Evolutionary conservation across 768 basidiomycete genomes (phyloP).

Genomic region (Glaciozyma antarctica): DNA sequence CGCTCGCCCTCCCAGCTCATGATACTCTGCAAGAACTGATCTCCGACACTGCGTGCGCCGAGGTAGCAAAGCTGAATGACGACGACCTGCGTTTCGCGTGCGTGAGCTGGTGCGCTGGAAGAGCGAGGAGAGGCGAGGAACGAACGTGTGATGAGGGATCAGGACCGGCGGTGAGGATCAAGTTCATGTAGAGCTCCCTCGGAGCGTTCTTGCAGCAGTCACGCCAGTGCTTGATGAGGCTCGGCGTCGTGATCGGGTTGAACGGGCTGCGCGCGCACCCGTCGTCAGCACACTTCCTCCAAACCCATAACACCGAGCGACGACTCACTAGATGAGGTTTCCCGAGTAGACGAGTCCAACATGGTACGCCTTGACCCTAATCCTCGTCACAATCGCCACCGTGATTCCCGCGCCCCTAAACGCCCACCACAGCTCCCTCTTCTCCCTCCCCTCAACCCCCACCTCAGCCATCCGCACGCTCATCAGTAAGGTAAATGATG

Average conservation of each 20-base stretch:
- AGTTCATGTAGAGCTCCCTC: slow-evolving; percentile 77
- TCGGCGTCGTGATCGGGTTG: slow-evolving; percentile 73
- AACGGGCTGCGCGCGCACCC: slow-evolving; percentile 55
- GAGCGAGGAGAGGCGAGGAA: neutral
- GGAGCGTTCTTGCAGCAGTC: slow-evolving; percentile 86
- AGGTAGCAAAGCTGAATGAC: slow-evolving; percentile 88
- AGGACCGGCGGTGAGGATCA: slow-evolving; percentile 82
- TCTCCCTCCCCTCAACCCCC: slow-evolving; percentile 54
- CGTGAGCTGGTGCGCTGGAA: slow-evolving; percentile 29
- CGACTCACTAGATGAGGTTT: slow-evolving; percentile 73
- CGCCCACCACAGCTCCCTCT: slow-evolving; percentile 75
- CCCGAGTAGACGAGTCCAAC: slow-evolving; percentile 86
- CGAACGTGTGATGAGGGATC: slow-evolving; percentile 6
- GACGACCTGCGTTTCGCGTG: slow-evolving; percentile 56
- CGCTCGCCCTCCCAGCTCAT: slow-evolving; percentile 80
- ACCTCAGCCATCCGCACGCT: slow-evolving; percentile 37
- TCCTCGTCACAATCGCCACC: slow-evolving; percentile 77
- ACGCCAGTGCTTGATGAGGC: slow-evolving; percentile 80
- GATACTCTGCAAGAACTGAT: slow-evolving; percentile 68
- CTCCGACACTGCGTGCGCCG: slow-evolving; percentile 61
- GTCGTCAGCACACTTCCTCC: slow-evolving; percentile 3
- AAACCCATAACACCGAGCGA: slow-evolving; percentile 6
- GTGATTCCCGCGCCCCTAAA: slow-evolving; percentile 72
- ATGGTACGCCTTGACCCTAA: slow-evolving; percentile 78
- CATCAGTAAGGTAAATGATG: slow-evolving; percentile 61